Base-by-base conservation (phyloP, 2,329 filamentous ascomycete genomes). In the Arthrobotrys pseudoclavata region DNA sequence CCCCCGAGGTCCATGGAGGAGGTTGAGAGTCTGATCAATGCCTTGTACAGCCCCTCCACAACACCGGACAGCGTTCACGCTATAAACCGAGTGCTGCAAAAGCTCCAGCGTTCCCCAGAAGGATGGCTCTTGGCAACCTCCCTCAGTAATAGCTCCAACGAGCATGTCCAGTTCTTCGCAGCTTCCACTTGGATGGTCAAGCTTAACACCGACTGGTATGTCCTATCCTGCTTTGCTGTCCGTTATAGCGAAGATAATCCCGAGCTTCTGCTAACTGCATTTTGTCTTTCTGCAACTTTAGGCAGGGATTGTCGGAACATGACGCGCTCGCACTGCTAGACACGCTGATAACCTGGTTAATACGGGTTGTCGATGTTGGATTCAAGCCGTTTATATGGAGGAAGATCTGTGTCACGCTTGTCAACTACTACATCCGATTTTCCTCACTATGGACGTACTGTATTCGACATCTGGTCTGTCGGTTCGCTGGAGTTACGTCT, bases 181-280 rank as follows among this genome's bases (percentile, higher is more conserved):
- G 95, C 94, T 31, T 87, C 97, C 75, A 98, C 95, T 0, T 91
- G 97, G 80, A 96, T 93, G 62, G 90, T 98, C 81, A 99, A 98
- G 85, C 89, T 98, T 74, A 97, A 98, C 83, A 91, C 91, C n/a
- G 93, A 96, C 82, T 93, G 90, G 91, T 92, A 77, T n/a, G n/a
- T 20, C 18, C 31, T 18, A 10, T 52, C 42, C 26, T 22, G 10
- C 26, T 10, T 29, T 68, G 48, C 42, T 63, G 42, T 37, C 45
- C 22, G 47, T 42, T 40, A 57, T 47, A 24, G 47, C 45, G 52
- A 47, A 40, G 37, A 40, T 40, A 1, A 5, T 20, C 45, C 22
- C 22, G 31, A 42, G 47, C 29, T 60, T 63, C 20, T 48, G 48
- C 62, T 71, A 40, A 77, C 71, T 13, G 20, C 2, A 61, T 52